Evolutionary conservation across 768 basidiomycete species (phyloP), one percentile per base, ranked within the genome.

Genomic region (Agrocybe praecox): DNA sequence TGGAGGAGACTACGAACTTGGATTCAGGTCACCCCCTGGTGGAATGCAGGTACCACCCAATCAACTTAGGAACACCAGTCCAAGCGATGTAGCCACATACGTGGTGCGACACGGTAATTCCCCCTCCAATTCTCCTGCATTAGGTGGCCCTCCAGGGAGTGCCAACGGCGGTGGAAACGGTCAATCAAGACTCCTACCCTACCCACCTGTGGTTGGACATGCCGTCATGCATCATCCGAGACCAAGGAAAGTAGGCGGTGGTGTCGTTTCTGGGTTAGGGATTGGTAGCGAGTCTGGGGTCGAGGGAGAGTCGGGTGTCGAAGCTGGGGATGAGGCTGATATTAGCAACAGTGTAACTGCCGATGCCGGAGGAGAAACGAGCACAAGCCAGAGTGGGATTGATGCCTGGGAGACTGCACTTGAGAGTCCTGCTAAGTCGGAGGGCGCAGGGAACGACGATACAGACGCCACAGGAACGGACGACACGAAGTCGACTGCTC

Each of bases 151-250:
- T 18, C 26, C 44, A 9, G 43, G 24, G 14, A 24, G 21, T 18
- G 9, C 26, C 9, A 29, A 29, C 26, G 56, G 50, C 9, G 46
- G 33, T 11, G 52, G 51, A 9, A 49, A 40, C 11, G 26, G 22
- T 4, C 42, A 45, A 0, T 19, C 57, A 24, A 55, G 67, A 24
- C 44, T 64, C 18, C 52, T 67, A 6, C 67, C 67, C 5, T 67
- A 59, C 56, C 67, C 67, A 23, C 67, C 67, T 26, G 60, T 68
- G 1, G 59, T 59, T 2, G 54, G 61, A 15, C 64, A 66, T 26
- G 56, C 56, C 0, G 62, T 62, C 34, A 51, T 68, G 50, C 58
- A 64, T 47, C 67, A 68, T 48, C 67, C 67, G 18, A 56, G 62
- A 42, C 67, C 67, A 7, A 57, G 60, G 43, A 61, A 64, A 52